Evolutionary conservation across 1,284 basidiomycete genomes (phyloP), one percentile per base, ranked within the genome.

Genomic region (Apiotrichum siamense): DNA sequence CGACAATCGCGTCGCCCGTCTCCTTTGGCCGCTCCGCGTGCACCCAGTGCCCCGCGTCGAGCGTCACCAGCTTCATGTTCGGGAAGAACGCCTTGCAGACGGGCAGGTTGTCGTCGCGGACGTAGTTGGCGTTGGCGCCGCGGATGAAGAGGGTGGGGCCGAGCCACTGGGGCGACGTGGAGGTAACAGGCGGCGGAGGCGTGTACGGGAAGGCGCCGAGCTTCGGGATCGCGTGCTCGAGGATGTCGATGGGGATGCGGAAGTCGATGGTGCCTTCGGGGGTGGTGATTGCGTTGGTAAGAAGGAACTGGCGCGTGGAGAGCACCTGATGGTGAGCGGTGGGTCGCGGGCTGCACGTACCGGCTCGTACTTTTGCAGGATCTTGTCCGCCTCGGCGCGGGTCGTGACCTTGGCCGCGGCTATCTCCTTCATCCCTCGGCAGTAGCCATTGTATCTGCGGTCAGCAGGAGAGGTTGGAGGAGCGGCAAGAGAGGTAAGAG

Each of bases 121-220:
- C 66, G 58, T 80, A 80, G 51, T 71, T 73, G 42, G 72, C 75
- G 52, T 76, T 72, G 45, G 67, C 65, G 9, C 79, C 80, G 53
- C 79, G 79, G 49, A 80, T 58, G 62, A 80, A 79, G 25, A 80
- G 60, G 2, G 77, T 73, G 7, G 76, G 76, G 0, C 77, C 77
- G 3, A 65, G 48, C 70, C 74, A 80, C 25, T 50, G 44, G 29
- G 48, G 39, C 11, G 45, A 36, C 42, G 44, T 49, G 55, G 63
- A 42, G 2, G 38, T 29, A 15, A 58, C 37, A 36, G 69, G 54
- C 21, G 61, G 57, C 25, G 60, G 47, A 52, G 63, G 70, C 15
- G 60, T 57, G 61, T 75, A 80, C 0, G 79, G 79, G 57, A 81
- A 81, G 29, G 75, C 69, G 26, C 80, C 80, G 32, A 81, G 78